Base-by-base conservation (phyloP, 306 rosid genomes). In the Cucurbita argyrosperma region DNA sequence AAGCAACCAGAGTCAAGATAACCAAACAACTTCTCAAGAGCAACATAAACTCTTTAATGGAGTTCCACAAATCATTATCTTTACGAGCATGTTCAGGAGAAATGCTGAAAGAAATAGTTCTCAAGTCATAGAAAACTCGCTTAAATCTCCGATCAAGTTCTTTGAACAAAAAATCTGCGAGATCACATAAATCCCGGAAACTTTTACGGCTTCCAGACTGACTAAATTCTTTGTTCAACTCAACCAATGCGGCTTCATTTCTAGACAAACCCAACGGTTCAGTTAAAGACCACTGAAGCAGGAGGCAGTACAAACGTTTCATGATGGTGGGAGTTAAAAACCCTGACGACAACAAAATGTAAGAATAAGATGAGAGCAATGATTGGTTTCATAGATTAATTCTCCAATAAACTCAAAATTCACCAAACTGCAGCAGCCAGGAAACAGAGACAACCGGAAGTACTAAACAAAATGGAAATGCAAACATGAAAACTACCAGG, bases 1-100 rank as follows among this genome's bases (percentile, higher is more conserved):
- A 61, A 52, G 53, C 75, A 7, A 79, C 78, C 64, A 84, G 64
- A 8, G 85, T 84, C 82, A 89, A 76, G 56, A 79, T 53, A 49
- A 83, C 78, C 74, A 90, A 62, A 77, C 87, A 86, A 76, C 90
- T 81, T 46, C 97, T 86, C 54, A 94, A 80, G 72, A 85, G 62
- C 83, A 84, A 71, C 58, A 79, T 54, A 56, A 89, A 75, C 42
- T 87, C 85, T 26, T 86, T 74, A 73, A 79, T 74, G 75, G 79
- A n/a, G 16, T 80, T 50, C 80, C 81, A 74, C 43, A 79, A 49
- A 78, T 62, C 80, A 42, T 84, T 72, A 56, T 60, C 59, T 76
- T 40, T 81, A 61, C 35, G 50, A 7, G 61, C 15, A 5, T 40
- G 57, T 76, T 74, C 74, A 21, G 59, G 59, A 26, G 76, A 56